A percentile compares a stretch with the other conserved stretches of the same genome.
Evolutionary conservation across 2,329 filamentous ascomycete genomes (phyloP).

Genomic region (Ophiostoma sp.): DNA sequence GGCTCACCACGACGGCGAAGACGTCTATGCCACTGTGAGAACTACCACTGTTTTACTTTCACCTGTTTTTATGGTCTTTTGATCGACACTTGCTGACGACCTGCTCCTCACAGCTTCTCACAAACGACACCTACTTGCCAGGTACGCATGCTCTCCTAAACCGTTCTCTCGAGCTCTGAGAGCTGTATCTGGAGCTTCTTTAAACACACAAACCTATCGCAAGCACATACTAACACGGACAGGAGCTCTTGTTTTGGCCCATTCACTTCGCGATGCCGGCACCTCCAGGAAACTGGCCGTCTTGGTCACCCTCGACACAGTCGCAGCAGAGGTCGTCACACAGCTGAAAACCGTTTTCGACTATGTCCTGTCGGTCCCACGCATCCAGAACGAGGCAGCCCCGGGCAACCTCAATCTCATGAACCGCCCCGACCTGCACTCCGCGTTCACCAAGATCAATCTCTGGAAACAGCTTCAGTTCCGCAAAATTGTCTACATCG

Average conservation of each 20-base stretch:
- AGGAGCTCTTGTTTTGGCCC: slow-evolving; percentile 90
- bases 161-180: neutral
- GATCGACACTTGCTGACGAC: slow-evolving; percentile 17
- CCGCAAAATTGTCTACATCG: slow-evolving; percentile 87
- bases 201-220: neutral
- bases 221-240: slow-evolving; percentile 24
- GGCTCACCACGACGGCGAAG: slow-evolving; percentile 41
- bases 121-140: slow-evolving; percentile 89
- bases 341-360: slow-evolving; percentile 84
- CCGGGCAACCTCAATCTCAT: slow-evolving; percentile 85
- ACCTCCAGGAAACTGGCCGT: slow-evolving; percentile 80
- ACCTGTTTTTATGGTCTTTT: slow-evolving; percentile 3
- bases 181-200: neutral
- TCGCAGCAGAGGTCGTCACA: slow-evolving; percentile 68
- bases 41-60: neutral
- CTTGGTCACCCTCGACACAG: slow-evolving; percentile 72
- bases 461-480: slow-evolving; percentile 90
- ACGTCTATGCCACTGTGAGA: slow-evolving; percentile 54
- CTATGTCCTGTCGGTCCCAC: slow-evolving; percentile 77
- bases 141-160: slow-evolving; percentile 49
- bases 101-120: slow-evolving; percentile 62
- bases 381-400: slow-evolving; percentile 63
- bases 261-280: slow-evolving; percentile 87
- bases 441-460: slow-evolving; percentile 93
- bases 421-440: slow-evolving; percentile 83